phyloP scores from a whole-genome alignment of 2,329 filamentous ascomycete genomes.

The Hawksworthiomyces lignivorus region DNA sequence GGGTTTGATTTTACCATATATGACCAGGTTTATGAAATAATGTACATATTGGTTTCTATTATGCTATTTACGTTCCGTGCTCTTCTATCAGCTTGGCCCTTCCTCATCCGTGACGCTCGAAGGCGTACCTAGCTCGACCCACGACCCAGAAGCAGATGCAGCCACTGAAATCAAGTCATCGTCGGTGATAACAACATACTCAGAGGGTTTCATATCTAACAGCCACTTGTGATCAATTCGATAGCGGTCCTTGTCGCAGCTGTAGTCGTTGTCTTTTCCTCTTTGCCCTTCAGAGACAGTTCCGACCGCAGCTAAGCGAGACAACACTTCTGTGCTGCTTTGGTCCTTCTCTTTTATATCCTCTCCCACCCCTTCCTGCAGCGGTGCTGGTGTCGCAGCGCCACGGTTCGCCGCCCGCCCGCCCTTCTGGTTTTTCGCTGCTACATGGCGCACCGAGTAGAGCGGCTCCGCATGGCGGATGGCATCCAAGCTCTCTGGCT shows the following conservation, averaged over 20 bases:
- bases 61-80: too few species aligned
- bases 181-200: slow-evolving; percentile 8
- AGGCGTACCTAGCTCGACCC: slow-evolving; percentile 11
- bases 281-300: slow-evolving; percentile 1
- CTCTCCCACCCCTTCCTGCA: neutral
- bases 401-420: neutral
- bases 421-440: neutral
- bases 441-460: slow-evolving; percentile 7
- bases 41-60: too few species aligned
- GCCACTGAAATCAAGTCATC: slow-evolving; percentile 9
- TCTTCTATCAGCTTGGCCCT: too few species aligned
- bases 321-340: neutral
- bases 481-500: slow-evolving; percentile 6
- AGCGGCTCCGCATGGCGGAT: slow-evolving; percentile 4
- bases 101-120: slow-evolving; percentile 5
- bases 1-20: too few species aligned
- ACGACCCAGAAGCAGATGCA: too few species aligned
- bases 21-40: too few species aligned
- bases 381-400: slow-evolving; percentile 7
- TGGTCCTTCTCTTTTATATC: neutral
- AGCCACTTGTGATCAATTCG: neutral
- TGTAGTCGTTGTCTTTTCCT: too few species aligned
- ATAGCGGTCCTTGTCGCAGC: slow-evolving; percentile 2
- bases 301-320: neutral
- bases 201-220: neutral